Evolutionary conservation across 768 basidiomycete species (phyloP).

Genomic region (Kwoniella heveanensis): DNA sequence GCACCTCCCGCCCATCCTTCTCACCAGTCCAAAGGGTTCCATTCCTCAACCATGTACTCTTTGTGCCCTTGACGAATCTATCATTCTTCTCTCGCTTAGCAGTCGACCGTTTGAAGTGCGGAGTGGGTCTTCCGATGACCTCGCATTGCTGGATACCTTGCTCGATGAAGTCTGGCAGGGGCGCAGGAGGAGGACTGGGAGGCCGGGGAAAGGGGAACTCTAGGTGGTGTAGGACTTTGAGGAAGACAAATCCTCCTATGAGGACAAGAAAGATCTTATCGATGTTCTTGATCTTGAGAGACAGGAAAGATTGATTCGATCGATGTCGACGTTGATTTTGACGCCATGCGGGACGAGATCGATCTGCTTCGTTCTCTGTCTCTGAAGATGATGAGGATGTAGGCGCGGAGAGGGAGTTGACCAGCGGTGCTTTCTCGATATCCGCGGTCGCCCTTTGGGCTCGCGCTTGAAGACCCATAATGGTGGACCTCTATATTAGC

Average conservation of each 20-base stretch:
- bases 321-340: slow-evolving; percentile 10
- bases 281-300: neutral
- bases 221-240: slow-evolving; percentile 19
- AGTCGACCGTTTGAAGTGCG: slow-evolving; percentile 34
- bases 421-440: slow-evolving; percentile 8
- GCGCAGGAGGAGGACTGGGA: slow-evolving; percentile 2
- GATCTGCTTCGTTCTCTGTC: neutral
- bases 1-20: slow-evolving; percentile 62
- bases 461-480: slow-evolving; percentile 9
- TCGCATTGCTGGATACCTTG: slow-evolving; percentile 53
- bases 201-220: slow-evolving; percentile 42
- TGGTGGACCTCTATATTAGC: neutral
- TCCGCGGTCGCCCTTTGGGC: neutral
- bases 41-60: slow-evolving; percentile 65
- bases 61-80: slow-evolving; percentile 60
- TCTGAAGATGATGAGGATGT: neutral
- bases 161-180: slow-evolving; percentile 35
- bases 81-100: slow-evolving; percentile 40
- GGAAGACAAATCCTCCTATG: neutral
- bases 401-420: neutral
- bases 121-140: slow-evolving; percentile 41
- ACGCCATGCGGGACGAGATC: neutral
- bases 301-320: neutral
- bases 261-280: neutral
- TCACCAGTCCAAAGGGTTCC: slow-evolving; percentile 78